Evolutionary conservation across 2,329 filamentous ascomycete species (phyloP), one percentile per base, ranked within the genome.

Genomic region (Scytalidium sp.): DNA sequence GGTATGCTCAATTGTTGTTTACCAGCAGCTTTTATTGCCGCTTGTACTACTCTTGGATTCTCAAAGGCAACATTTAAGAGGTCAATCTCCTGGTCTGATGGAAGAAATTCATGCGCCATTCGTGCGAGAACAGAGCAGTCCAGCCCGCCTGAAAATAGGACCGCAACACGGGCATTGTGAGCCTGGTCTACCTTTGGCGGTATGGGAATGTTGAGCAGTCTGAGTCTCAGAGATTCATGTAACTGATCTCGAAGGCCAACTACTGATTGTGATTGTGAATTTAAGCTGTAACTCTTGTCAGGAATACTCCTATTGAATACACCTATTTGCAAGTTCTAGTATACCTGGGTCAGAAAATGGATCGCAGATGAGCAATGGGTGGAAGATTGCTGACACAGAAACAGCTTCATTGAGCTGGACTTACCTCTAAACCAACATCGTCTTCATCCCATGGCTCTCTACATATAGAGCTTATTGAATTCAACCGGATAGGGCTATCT

Each of bases 21-120:
- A 62, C 60, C 47, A 23, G 55, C 62, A 50, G 67, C 72, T 19
- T 72, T 72, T 36, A n/a, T n/a, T 11, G 80, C 69, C 41, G 81
- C 75, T 3, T 76, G 83, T 51, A 78, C 84, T 56, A 85, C 81
- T 25, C 89, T 80, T 0, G 92, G 93, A 57, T 99, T 99, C 67
- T 99, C 90, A 62, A 99, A 99, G 0, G 93, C 94, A 42, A 99
- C 93, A 58, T 99, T 99, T 55, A 99, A 78, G 8, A 99, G 75
- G 63, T 97, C 94, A 53, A 99, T 84, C 1, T 79, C 73, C 60
- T 95, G 85, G 3, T 76, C 69, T 0, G 64, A 13, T 0, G 88
- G 87, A 2, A 97, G 65, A 2, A 95, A 69, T 11, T 96, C 87
- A 64, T 96, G 88, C 10, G 81, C 76, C 20, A 97, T 70, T 41